phyloP scores from a whole-genome alignment of 139 green algal species.

The Dunaliella primolecta region DNA sequence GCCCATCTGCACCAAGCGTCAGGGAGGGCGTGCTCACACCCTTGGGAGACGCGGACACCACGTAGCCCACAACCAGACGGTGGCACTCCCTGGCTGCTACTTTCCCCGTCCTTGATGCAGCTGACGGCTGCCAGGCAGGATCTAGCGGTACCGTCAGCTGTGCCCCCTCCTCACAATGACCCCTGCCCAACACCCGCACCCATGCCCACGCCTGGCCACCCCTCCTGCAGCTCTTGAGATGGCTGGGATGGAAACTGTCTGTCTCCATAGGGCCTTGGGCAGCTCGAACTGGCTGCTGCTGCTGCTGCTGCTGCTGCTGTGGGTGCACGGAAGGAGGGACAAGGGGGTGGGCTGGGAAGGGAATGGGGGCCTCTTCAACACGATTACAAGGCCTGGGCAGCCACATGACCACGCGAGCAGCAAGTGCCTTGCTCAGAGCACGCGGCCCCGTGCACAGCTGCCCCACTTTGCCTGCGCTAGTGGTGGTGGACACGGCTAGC shows the following conservation, averaged over 20 bases:
- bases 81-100: no score
- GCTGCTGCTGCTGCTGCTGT: not conserved
- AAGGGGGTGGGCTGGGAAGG: not conserved
- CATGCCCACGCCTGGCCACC: not conserved
- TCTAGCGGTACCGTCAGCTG: not conserved
- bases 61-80: conserved; percentile 18
- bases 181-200: not conserved
- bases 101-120: no score
- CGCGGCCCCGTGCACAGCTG: not conserved
- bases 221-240: not conserved
- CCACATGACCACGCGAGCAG: not conserved
- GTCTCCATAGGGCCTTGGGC: no score
- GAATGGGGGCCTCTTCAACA: not conserved
- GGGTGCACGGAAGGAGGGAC: not conserved
- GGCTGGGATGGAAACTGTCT: no score
- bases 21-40: not conserved
- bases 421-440: not conserved
- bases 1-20: not conserved
- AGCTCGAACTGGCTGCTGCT: not conserved
- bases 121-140: no score
- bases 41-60: conserved; percentile 3
- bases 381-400: not conserved
- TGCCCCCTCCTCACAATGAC: not conserved
- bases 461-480: no score
- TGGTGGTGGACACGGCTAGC: not conserved